Evolutionary conservation across 2,329 filamentous ascomycete genomes (phyloP), one percentile per base, ranked within the genome.

Genomic region (Pleurostoma richardsiae): DNA sequence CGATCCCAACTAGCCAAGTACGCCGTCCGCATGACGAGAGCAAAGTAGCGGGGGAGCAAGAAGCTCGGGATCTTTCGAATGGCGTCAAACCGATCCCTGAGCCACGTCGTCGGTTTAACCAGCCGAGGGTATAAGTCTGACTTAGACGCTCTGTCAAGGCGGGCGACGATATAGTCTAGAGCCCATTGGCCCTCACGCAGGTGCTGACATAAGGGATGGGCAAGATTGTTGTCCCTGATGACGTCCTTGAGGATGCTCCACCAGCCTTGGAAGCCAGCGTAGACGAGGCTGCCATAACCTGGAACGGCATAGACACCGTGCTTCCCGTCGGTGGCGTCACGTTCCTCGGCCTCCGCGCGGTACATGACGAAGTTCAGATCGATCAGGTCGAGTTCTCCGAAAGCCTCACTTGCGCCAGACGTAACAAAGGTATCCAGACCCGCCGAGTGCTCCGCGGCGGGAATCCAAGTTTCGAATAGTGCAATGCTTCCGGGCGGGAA

Each of bases 261-360:
- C 92, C 94, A 99, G 36, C 95, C 95, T 65, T 99, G 94, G n/a
- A 99, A 76, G 50, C 94, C 94, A 50, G 92, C 92, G 65, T 97
- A 99, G 3, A 96, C 88, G 39, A 96, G 77, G 49, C 86, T 83
- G 3, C 91, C 92, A 60, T 90, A 75, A 1, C 85, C 84, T 2
- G 94, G 94, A 53, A 99, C 86, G 44, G 84, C 80, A 68, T 97
- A 99, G 6, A 85, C 84, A n/a, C 94, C 92, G 62, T 96, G 89
- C 49, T 80, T 77, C 4, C 90, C 89, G 44, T 77, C 79, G 53
- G 87, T 96, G 5, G 80, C 82, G 55, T 94, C 90, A 42, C 82
- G 80, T 66, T 83, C 95, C 65, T 99, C 94, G 3, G 90, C 82
- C 51, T 97, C 91, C 54, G 89, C 95, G 49, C 90, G 83, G 67